Percentiles rank a stretch among this genome's conserved stretches.
These are phyloP conservation scores for Pseudogymnoascus sp. DNA, from an alignment of 2,329 filamentous ascomycete species.

Conservation along the genomic window DNA sequence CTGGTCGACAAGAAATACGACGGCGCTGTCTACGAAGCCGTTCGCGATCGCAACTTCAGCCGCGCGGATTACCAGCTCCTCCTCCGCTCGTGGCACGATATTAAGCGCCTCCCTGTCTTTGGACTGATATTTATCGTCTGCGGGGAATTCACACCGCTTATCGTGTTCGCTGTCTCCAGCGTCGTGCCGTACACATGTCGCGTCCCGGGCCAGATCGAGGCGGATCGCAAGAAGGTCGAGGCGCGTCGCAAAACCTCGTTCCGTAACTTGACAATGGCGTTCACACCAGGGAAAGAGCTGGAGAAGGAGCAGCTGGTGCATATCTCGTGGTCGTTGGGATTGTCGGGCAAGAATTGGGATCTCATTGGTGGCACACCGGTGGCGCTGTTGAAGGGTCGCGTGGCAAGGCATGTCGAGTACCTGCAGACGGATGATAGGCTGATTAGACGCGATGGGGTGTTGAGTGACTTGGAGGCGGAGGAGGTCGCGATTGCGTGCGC, in stretches of 20 bases:
- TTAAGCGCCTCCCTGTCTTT: slow-evolving; percentile 72
- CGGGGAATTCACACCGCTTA: slow-evolving; percentile 78
- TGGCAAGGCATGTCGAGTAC: slow-evolving; percentile 51
- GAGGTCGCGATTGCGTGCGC: slow-evolving; percentile 65
- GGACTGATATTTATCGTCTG: slow-evolving; percentile 65
- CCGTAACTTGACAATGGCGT: slow-evolving; percentile 28
- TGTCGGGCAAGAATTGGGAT: slow-evolving; percentile 36
- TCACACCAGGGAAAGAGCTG: slow-evolving; percentile 27
- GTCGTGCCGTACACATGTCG: slow-evolving; percentile 76
- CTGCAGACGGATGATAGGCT: slow-evolving; percentile 64
- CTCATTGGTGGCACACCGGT: slow-evolving; percentile 37
- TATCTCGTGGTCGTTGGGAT: slow-evolving; percentile 33
- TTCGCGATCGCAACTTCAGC: slow-evolving; percentile 37
- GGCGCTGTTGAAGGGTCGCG: slow-evolving; percentile 44
- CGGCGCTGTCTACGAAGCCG: slow-evolving; percentile 28
- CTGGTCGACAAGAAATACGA: slow-evolving; percentile 37
- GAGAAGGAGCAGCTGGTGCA: slow-evolving; percentile 33
- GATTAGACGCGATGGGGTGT: slow-evolving; percentile 56
- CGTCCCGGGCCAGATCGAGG: slow-evolving; percentile 66
- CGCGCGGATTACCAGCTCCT: slow-evolving; percentile 66
- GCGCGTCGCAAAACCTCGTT: slow-evolving; percentile 43
- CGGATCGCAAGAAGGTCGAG: slow-evolving; percentile 47
- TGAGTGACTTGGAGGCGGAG: slow-evolving; percentile 46
- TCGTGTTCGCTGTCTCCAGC: slow-evolving; percentile 62
- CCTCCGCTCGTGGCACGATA: slow-evolving; percentile 60